Evolutionary conservation across 2,329 filamentous ascomycete genomes (phyloP).

Genomic region (Exophiala sideris): DNA sequence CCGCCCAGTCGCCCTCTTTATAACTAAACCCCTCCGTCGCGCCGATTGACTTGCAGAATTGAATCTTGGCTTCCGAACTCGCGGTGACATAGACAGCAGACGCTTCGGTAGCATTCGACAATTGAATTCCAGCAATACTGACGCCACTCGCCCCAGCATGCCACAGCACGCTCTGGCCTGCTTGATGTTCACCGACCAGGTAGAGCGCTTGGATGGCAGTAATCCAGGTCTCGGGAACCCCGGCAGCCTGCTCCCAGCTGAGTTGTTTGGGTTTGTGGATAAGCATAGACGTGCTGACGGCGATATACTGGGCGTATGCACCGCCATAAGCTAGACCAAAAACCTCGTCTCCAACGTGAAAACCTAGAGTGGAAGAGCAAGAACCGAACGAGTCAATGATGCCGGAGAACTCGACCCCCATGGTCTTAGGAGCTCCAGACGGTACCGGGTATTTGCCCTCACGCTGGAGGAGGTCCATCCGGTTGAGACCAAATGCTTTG

Average conservation of each 20-base stretch:
- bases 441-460: constrained; percentile 46
- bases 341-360: constrained; percentile 3
- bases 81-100: constrained; percentile 75
- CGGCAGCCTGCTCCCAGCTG: constrained; percentile 71
- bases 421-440: constrained; percentile 40
- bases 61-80: constrained; percentile 73
- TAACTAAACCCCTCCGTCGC: constrained; percentile 82
- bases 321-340: constrained; percentile 89
- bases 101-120: constrained; percentile 66
- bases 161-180: constrained; percentile 76
- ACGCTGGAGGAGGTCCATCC: constrained; percentile 47
- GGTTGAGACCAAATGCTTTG: constrained; percentile 74
- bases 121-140: constrained; percentile 81
- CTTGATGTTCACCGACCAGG: constrained; percentile 69
- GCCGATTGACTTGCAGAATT: constrained; percentile 70
- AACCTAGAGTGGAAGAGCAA: constrained; percentile 31
- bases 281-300: constrained; percentile 72
- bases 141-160: constrained; percentile 91
- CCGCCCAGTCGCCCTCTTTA: constrained; percentile 69
- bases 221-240: constrained; percentile 81
- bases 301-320: constrained; percentile 83
- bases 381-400: constrained; percentile 49
- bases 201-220: constrained; percentile 89
- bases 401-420: constrained; percentile 49
- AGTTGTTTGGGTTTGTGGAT: constrained; percentile 72